Conservation (phyloP, 2,329 filamentous ascomycete genomes). For the Venturiaceae sp. region DNA sequence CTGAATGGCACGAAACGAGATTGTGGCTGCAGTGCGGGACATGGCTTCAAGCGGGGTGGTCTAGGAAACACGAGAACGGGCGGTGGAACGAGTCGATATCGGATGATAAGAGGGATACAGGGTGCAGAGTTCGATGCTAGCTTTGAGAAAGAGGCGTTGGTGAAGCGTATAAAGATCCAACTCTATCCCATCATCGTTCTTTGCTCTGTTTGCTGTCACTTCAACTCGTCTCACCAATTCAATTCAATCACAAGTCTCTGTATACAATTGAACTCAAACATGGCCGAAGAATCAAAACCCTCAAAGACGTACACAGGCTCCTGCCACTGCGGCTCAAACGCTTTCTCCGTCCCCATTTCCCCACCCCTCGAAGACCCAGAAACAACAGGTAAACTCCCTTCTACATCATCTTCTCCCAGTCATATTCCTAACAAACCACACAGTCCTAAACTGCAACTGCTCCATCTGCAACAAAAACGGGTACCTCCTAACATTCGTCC, state of each 20-base stretch:
- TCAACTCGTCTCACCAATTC: neutral
- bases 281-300: neutral
- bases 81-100: neutral
- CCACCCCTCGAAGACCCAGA: constrained; percentile 3
- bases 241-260: neutral
- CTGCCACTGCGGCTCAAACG: constrained; percentile 11
- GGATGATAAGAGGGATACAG: constrained; percentile 24
- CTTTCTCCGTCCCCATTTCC: neutral
- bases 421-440: neutral
- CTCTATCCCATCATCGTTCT: neutral
- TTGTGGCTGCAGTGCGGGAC: constrained; percentile 35
- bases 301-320: constrained; percentile 7
- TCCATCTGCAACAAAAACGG: constrained; percentile 10
- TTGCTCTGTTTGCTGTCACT: neutral
- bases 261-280: neutral
- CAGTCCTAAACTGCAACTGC: constrained; percentile 9
- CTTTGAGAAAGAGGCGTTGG: neutral
- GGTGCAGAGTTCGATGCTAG: constrained; percentile 12
- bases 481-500: constrained; percentile 1
- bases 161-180: neutral
- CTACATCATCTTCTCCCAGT: neutral
- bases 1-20: constrained; percentile 35
- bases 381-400: neutral
- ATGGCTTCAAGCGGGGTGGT: constrained; percentile 30
- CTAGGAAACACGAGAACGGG: constrained; percentile 16